These are phyloP conservation scores for Polymyxa betae DNA, from an alignment of 208 protist genomes.

Conservation along the genomic window DNA sequence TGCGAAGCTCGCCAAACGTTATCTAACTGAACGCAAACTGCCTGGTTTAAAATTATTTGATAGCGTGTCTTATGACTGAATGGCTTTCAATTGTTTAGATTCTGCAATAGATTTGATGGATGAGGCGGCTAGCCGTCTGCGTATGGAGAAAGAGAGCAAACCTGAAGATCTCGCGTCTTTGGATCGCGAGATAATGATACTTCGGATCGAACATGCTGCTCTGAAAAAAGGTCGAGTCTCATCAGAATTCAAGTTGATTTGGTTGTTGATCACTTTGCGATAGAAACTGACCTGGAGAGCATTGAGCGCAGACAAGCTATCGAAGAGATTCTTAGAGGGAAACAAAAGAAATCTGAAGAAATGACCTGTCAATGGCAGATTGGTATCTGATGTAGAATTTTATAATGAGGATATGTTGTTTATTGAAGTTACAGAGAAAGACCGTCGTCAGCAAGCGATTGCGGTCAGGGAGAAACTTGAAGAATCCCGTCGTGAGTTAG, in stretches of 20 bases:
- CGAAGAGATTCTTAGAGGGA: background rate
- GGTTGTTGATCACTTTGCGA: too few relatives aligned
- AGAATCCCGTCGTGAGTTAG: constrained; percentile 21
- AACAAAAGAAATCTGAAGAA: constrained; percentile 19
- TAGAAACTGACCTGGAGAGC: constrained; percentile 21
- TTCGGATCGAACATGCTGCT: constrained; percentile 65
- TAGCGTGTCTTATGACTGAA: too few relatives aligned
- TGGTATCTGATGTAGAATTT: background rate
- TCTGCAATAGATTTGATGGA: constrained; percentile 73
- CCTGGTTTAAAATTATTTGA: too few relatives aligned
- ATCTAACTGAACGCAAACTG: constrained; percentile 68
- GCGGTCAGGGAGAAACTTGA: background rate
- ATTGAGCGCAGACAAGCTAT: background rate
- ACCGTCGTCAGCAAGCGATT: background rate
- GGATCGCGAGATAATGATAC: constrained; percentile 61
- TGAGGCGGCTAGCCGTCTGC: constrained; percentile 66
- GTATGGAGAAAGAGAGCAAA: constrained; percentile 69
- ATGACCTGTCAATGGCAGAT: background rate
- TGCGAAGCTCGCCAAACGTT: constrained; percentile 65
- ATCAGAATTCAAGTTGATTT: too few relatives aligned
- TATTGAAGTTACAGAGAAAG: too few relatives aligned
- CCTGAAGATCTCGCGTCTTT: constrained; percentile 68
- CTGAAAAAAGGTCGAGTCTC: too few relatives aligned
- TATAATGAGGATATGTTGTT: too few relatives aligned
- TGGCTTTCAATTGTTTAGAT: too few relatives aligned